Base-by-base conservation (phyloP, 345 rosid species). In the Eucalyptus viminalis region DNA sequence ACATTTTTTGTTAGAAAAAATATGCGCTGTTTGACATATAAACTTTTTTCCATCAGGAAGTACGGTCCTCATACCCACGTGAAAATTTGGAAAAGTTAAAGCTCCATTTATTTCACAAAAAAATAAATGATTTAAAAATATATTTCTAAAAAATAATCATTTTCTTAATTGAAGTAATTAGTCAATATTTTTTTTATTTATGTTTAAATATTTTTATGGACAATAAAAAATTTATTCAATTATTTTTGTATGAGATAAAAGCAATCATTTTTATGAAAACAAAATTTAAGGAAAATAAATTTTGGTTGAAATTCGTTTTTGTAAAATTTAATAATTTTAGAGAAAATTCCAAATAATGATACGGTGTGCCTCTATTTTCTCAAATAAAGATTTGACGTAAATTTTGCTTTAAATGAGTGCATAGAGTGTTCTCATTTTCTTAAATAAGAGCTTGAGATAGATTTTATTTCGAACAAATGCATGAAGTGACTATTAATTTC, bases 401-500 rank as follows among this genome's bases (percentile, higher is more conserved):
- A 53, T 53, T 53, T 53, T 53, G 2, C 0, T 53, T 8, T 0
- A 21, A 21, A 53, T 1, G 4, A 53, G 5, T 0, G 25, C 10
- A 19, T 53, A 0, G 0, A 53, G 0, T 53, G 11, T 1, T 4
- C 2, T 8, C 9, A 8, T 53, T 53, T 53, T 4, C 0, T 53
- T 0, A 53, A 53, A 53, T 8, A 53, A 53, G 1, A 53, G 25
- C 0, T 53, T 53, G 5, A 21, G 2, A 0, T 21, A 0, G 2
- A 53, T 53, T 53, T 53, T 53, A 53, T 53, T 53, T 53, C 5
- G 0, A 53, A 53, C 0, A 21, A 53, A 53, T 0, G 11, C 11
- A 21, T 4, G 1, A 21, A 53, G 0, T 53, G 2, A 53, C 0
- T 53, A 19, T 53, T 2, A 8, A 1, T 19, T 53, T 53, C 58